phyloP scores from a whole-genome alignment of 2,329 filamentous ascomycete genomes.

The Epicoccum sorghinum region DNA sequence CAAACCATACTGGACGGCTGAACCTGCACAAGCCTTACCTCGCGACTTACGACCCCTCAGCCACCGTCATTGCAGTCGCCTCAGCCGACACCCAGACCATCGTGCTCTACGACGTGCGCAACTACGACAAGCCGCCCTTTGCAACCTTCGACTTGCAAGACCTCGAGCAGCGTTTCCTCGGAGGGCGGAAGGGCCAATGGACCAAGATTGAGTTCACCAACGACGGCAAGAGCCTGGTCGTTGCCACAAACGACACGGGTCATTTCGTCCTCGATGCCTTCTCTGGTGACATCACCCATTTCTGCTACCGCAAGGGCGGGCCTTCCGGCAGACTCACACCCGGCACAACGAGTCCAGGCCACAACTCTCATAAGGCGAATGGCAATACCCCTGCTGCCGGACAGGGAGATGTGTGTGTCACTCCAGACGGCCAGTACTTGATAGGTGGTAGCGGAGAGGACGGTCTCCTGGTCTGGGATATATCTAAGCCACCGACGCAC shows the following conservation, averaged over 20 bases:
- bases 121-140: slow-evolving; percentile 92
- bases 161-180: slow-evolving; percentile 57
- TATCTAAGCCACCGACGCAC: slow-evolving; percentile 57
- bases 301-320: slow-evolving; percentile 60
- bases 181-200: slow-evolving; percentile 70
- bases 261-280: slow-evolving; percentile 97
- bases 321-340: slow-evolving; percentile 55
- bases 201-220: slow-evolving; percentile 95
- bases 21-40: slow-evolving; percentile 82
- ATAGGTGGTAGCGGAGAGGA: slow-evolving; percentile 75
- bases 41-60: slow-evolving; percentile 89
- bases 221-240: slow-evolving; percentile 83
- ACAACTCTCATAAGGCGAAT: slow-evolving; percentile 56
- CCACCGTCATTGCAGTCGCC: slow-evolving; percentile 87
- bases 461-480: slow-evolving; percentile 88
- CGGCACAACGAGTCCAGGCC: slow-evolving; percentile 52
- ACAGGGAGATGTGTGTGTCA: slow-evolving; percentile 83
- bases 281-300: slow-evolving; percentile 77
- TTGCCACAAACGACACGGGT: slow-evolving; percentile 82
- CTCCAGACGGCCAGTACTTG: slow-evolving; percentile 87
- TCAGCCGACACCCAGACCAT: slow-evolving; percentile 80
- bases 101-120: slow-evolving; percentile 89
- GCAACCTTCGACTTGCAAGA: slow-evolving; percentile 80
- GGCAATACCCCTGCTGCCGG: slow-evolving; percentile 44
- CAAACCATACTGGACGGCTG: slow-evolving; percentile 79